Evolutionary conservation across 2,329 filamentous ascomycete genomes (phyloP).

Genomic region (Botryosphaeria dothidea): DNA sequence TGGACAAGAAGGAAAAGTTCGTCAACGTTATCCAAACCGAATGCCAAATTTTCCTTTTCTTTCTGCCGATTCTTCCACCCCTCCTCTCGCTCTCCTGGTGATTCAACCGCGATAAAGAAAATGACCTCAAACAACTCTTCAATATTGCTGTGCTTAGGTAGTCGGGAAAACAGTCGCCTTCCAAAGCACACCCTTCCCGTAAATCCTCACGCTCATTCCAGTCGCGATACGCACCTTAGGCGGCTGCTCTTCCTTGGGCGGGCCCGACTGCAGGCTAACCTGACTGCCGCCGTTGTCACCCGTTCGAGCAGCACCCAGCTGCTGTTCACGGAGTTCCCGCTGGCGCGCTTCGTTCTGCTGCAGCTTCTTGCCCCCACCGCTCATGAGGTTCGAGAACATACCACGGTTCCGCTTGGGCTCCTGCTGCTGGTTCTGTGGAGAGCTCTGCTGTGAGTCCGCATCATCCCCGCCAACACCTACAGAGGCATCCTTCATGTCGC

Average conservation of each 20-base stretch:
- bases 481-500: neutral
- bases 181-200: constrained; percentile 50
- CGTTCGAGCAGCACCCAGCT: neutral
- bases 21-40: constrained; percentile 1
- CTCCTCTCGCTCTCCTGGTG: neutral
- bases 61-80: neutral
- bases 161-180: constrained; percentile 48
- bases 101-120: neutral
- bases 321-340: constrained; percentile 10
- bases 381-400: constrained; percentile 47
- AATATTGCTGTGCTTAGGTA: neutral
- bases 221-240: constrained; percentile 50
- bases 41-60: neutral
- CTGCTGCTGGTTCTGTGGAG: constrained; percentile 18
- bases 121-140: neutral
- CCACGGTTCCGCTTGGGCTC: constrained; percentile 25
- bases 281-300: constrained; percentile 17
- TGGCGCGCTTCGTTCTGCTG: neutral
- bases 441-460: constrained; percentile 13
- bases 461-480: neutral
- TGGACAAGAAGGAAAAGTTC: neutral
- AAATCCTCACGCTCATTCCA: constrained; percentile 49
- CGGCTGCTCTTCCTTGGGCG: constrained; percentile 41
- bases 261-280: constrained; percentile 12
- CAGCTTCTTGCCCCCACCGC: constrained; percentile 22